Conservation (phyloP, 2,329 filamentous ascomycete genomes). For the Beauveria caledonica region DNA sequence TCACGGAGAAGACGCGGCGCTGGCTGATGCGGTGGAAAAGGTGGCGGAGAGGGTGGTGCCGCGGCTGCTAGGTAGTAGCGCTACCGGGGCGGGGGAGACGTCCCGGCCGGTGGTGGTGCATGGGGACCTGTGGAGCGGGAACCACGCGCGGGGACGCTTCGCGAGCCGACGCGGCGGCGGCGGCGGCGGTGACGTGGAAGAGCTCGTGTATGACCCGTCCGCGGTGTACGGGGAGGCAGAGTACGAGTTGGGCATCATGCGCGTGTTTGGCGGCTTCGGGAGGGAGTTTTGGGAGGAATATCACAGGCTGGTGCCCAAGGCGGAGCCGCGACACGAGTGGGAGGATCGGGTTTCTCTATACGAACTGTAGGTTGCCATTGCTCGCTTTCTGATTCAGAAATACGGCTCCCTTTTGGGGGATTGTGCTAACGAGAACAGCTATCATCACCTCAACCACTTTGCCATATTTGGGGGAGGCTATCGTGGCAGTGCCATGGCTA, state of each 20-base stretch:
- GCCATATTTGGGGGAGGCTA: conserved; percentile 79
- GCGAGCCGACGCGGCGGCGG: conserved; percentile 39
- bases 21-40: conserved; percentile 56
- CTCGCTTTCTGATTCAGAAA: background rate
- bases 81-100: conserved; percentile 37
- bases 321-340: conserved; percentile 74
- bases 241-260: conserved; percentile 90
- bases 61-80: conserved; percentile 55
- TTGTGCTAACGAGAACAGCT: conserved; percentile 39
- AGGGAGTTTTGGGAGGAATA: conserved; percentile 68
- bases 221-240: conserved; percentile 80
- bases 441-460: conserved; percentile 86
- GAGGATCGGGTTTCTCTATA: conserved; percentile 77
- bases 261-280: conserved; percentile 89
- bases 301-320: conserved; percentile 63
- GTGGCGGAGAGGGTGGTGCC: conserved; percentile 62
- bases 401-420: too few relatives aligned
- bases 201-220: conserved; percentile 76
- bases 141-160: conserved; percentile 61
- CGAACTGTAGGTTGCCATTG: conserved; percentile 56
- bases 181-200: conserved; percentile 47
- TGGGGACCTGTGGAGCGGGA: conserved; percentile 91
- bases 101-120: conserved; percentile 69
- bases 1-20: conserved; percentile 56
- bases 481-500: conserved; percentile 63